Evolutionary conservation across 2,329 filamentous ascomycete species (phyloP), one percentile per base, ranked within the genome.

Genomic region (Elsinoe batatas): DNA sequence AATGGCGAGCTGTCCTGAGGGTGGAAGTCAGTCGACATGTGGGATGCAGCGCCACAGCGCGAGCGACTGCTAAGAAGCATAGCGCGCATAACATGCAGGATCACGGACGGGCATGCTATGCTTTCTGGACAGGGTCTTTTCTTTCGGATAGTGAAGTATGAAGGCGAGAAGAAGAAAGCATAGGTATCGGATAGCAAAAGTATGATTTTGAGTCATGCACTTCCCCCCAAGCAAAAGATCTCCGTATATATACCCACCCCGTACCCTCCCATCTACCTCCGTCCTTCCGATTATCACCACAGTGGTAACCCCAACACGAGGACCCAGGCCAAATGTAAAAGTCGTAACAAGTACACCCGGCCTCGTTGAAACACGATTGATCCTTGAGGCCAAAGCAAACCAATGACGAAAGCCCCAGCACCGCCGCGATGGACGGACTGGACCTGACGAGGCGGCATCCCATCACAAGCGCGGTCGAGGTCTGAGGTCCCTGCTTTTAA

Each of bases 361-460:
- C 10, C 13, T 38, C 11, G 13, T 38, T 38, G 26, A 30, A 30
- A 30, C 5, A 30, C 26, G 7, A 8, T 30, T 30, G 26, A 30
- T 30, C 26, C 26, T 30, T 30, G 2, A 8, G 26, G 20, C 18
- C 40, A 2, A 12, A n/a, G 20, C 40, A 44, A 22, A 44, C 40
- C 40, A 26, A 8, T 44, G 40, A 44, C 30, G 40, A 22, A 18
- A 12, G 3, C 18, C 40, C 40, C 40, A 44, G 40, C 40, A 12
- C 10, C 20, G 18, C 40, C n/a, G 26, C 26, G 20, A 26, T 44
- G 40, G 40, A 44, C 18, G 40, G 40, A 44, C 40, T 26, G 3
- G 20, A 8, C 40, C 40, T 44, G 20, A 44, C 40, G 40, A 44
- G 40, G 40, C 44, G 44, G 44, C 44, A 49, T 49, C 26, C 30